Conservation (phyloP, 2,329 filamentous ascomycete genomes). For the Dendrostoma leiphaemia region DNA sequence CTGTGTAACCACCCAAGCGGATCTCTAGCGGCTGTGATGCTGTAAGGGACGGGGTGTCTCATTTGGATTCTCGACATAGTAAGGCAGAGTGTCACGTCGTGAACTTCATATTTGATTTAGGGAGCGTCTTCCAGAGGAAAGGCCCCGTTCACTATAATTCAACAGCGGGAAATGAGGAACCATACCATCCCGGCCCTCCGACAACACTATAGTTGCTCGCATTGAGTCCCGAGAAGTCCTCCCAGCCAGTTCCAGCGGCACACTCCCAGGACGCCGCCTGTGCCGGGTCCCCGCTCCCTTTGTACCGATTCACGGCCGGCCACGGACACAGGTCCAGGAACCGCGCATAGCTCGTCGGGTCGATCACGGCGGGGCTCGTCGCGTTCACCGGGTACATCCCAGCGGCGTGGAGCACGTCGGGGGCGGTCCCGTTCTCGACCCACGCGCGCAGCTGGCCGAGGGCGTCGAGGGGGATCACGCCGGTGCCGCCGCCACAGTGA, state of each 20-base stretch:
- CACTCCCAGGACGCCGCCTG: neutral
- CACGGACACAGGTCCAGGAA: slow-evolving; percentile 4
- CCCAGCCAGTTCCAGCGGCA: neutral
- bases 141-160: neutral
- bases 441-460: neutral
- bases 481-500: neutral
- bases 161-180: neutral
- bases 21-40: too few species aligned
- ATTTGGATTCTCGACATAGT: too few species aligned
- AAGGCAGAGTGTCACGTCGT: too few species aligned
- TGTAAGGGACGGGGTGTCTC: too few species aligned
- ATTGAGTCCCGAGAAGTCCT: neutral
- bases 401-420: neutral
- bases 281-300: neutral
- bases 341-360: neutral
- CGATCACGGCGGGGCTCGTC: neutral
- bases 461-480: neutral
- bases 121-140: too few species aligned
- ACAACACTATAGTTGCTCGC: neutral
- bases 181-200: neutral
- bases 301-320: neutral
- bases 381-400: neutral
- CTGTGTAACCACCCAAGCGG: too few species aligned
- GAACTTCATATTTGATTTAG: too few species aligned
- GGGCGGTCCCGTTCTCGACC: slow-evolving; percentile 1